These are phyloP conservation scores for Phytophthora agathidicida DNA, from an alignment of 352 stramenopile genomes.

Conservation along the genomic window DNA sequence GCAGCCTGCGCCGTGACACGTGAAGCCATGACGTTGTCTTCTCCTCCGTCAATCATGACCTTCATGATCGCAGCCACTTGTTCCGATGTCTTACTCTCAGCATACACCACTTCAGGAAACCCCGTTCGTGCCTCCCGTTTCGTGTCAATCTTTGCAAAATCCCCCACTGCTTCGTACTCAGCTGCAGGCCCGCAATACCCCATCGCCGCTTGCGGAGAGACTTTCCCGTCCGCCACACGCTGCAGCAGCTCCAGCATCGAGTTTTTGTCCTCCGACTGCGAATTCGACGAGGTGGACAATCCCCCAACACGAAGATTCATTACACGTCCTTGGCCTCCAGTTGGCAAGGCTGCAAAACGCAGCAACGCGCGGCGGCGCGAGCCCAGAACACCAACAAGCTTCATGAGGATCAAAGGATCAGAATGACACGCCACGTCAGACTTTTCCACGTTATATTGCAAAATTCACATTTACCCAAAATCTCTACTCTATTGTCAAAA, in stretches of 20 bases:
- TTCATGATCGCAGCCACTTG: slow-evolving; percentile 93
- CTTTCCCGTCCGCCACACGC: slow-evolving; percentile 59
- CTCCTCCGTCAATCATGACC: slow-evolving; percentile 74
- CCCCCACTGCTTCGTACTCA: slow-evolving; percentile 60
- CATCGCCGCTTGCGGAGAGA: slow-evolving; percentile 35
- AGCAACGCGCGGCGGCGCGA: slow-evolving; percentile 9
- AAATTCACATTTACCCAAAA: slow-evolving; percentile 16
- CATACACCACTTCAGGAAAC: slow-evolving; percentile 96
- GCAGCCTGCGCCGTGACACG: slow-evolving; percentile 65
- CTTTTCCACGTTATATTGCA: slow-evolving; percentile 14
- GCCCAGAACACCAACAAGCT: slow-evolving; percentile 7
- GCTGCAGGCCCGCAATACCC: slow-evolving; percentile 23
- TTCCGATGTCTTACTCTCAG: slow-evolving; percentile 90
- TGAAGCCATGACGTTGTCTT: slow-evolving; percentile 83
- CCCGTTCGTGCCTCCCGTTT: slow-evolving; percentile 86
- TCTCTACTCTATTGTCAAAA: slow-evolving; percentile 16
- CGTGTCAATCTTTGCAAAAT: slow-evolving; percentile 91
- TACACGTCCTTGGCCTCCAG: not conserved
- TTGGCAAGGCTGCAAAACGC: slow-evolving; percentile 4
- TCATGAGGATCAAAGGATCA: slow-evolving; percentile 10
- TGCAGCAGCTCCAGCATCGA: slow-evolving; percentile 58
- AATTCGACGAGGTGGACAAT: slow-evolving; percentile 25
- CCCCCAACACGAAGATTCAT: not conserved
- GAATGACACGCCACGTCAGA: slow-evolving; percentile 25
- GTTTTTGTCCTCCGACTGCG: slow-evolving; percentile 23